Conservation (phyloP, 441 rosid genomes). For the Gossypium trilobum region DNA sequence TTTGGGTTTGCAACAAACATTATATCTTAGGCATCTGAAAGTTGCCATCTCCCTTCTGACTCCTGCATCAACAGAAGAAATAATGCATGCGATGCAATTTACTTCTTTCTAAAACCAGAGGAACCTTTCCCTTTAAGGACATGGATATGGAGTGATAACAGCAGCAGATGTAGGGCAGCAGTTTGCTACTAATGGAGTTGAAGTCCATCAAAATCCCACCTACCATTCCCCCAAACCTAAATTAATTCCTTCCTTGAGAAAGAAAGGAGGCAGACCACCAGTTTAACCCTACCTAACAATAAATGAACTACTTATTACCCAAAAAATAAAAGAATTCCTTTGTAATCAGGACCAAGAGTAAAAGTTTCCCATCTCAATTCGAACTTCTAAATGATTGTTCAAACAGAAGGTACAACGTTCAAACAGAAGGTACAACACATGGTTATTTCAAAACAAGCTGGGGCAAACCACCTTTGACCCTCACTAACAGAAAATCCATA, state of each 20-base stretch:
- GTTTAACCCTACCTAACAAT: not conserved
- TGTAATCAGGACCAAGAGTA: not conserved
- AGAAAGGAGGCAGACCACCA: not conserved
- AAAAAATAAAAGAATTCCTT: not conserved
- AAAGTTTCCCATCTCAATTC: not conserved
- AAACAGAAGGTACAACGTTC: not conserved
- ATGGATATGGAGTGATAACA: not conserved
- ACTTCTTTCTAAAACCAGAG: not conserved
- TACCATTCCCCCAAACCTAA: not conserved
- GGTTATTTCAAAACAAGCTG: slow-evolving; percentile 5
- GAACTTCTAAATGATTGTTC: not conserved
- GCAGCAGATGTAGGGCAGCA: not conserved
- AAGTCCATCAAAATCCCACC: not conserved
- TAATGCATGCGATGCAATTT: not conserved
- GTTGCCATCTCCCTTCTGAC: not conserved
- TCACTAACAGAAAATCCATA: not conserved
- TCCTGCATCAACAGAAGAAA: not conserved
- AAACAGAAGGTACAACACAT: slow-evolving; percentile 3
- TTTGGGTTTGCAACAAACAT: not conserved
- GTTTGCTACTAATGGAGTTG: not conserved
- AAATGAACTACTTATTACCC: not conserved
- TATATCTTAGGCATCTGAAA: not conserved
- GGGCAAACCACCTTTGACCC: slow-evolving; percentile 2
- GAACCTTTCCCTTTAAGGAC: not conserved
- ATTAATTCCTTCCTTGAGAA: not conserved